Evolutionary conservation across 225 moss, liverwort and hornwort species (phyloP).

Genomic region (Bryum argenteum): DNA sequence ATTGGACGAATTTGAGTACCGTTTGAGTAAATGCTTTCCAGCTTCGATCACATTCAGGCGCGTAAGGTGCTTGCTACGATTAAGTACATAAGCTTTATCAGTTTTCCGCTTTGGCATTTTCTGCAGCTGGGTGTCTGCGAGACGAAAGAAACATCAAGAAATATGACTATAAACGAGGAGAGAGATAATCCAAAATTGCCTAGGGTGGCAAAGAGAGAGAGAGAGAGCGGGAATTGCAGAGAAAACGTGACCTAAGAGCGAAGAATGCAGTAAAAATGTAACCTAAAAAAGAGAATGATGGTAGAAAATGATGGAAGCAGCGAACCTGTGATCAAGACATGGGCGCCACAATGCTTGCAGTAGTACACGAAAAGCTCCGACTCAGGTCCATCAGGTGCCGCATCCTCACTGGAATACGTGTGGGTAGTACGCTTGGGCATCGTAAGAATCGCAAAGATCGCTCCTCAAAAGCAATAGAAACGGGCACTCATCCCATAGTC

Average conservation of each 20-base stretch:
- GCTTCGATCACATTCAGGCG: conserved; percentile 80
- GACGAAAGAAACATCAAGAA: background rate
- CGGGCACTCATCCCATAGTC: no score
- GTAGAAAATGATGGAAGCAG: no score
- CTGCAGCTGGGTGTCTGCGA: conserved; percentile 80
- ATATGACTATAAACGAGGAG: background rate
- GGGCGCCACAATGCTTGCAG: conserved; percentile 91
- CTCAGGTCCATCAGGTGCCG: conserved; percentile 74
- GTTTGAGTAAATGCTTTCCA: conserved; percentile 77
- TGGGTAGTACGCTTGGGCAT: conserved; percentile 97
- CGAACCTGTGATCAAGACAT: conserved; percentile 74
- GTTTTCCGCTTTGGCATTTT: conserved; percentile 88
- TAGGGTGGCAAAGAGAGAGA: no score
- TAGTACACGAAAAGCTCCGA: conserved; percentile 85
- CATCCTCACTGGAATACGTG: conserved; percentile 86
- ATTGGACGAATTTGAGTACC: conserved; percentile 32
- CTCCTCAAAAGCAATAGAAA: background rate
- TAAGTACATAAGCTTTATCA: conserved; percentile 73
- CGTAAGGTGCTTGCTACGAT: conserved; percentile 72
- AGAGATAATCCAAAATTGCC: background rate
- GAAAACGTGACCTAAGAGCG: no score
- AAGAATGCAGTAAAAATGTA: no score
- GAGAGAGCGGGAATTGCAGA: no score
- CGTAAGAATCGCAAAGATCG: background rate
- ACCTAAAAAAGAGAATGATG: no score